Conservation (phyloP, 164 flowering plant genomes). For the Magnolia officinalis region DNA sequence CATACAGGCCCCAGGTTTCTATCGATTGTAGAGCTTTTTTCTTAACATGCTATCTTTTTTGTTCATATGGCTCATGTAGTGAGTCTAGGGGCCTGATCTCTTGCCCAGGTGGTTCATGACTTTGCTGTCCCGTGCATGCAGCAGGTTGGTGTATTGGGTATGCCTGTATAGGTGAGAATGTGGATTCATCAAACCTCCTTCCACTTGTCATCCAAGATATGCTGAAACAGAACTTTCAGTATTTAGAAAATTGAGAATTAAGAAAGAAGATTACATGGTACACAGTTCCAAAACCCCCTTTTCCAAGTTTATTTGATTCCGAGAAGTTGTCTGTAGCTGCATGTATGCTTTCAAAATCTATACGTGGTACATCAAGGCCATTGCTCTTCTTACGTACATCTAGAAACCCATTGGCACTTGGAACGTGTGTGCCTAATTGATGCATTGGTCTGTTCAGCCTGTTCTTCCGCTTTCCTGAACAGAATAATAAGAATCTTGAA, state of each 20-base stretch:
- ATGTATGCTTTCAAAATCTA: not conserved
- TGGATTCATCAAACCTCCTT: not conserved
- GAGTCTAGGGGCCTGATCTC: too few relatives aligned
- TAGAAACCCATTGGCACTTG: not conserved
- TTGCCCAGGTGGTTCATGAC: not conserved
- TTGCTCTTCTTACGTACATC: not conserved
- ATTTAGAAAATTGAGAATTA: not conserved
- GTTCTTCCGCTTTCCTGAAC: not conserved
- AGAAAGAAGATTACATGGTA: not conserved
- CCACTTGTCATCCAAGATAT: not conserved
- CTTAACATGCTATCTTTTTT: too few relatives aligned
- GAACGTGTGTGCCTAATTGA: not conserved
- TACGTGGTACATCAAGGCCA: not conserved
- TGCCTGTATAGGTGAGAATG: not conserved
- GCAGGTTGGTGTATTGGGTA: not conserved
- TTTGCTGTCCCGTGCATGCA: not conserved
- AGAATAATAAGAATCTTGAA: too few relatives aligned
- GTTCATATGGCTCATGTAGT: too few relatives aligned
- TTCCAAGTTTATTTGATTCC: constrained; percentile 7
- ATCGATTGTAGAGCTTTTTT: too few relatives aligned
- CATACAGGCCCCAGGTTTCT: too few relatives aligned
- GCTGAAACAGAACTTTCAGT: not conserved
- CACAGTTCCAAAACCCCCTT: constrained; percentile 7
- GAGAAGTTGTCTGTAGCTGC: not conserved
- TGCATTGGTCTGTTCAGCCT: not conserved